phyloP scores from a whole-genome alignment of 441 rosid genomes.

The Brassica hybrid region DNA sequence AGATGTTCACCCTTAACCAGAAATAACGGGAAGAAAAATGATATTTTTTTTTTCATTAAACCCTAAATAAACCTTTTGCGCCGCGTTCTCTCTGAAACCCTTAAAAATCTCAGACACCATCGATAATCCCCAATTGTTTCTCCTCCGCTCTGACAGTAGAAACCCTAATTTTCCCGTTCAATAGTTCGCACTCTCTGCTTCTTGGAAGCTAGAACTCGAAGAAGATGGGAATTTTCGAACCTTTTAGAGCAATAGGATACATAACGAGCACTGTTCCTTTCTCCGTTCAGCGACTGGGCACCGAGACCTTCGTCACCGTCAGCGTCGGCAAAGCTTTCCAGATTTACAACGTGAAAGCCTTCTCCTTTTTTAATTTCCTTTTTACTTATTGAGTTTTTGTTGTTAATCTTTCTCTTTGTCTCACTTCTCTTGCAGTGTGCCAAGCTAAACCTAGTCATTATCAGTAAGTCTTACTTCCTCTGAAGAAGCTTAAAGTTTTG shows the following conservation, averaged over 20 bases:
- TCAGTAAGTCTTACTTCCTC: constrained; percentile 48
- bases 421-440: constrained; percentile 65
- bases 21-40: background rate
- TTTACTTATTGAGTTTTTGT: background rate
- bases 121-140: background rate
- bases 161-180: constrained; percentile 17
- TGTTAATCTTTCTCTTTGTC: background rate
- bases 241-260: constrained; percentile 90
- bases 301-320: constrained; percentile 91
- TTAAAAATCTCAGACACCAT: background rate
- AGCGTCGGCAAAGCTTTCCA: constrained; percentile 97
- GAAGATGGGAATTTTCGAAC: constrained; percentile 91
- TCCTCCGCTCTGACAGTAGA: background rate
- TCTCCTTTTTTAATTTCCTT: background rate
- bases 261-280: constrained; percentile 83
- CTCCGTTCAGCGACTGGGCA: constrained; percentile 87
- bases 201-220: background rate
- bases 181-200: background rate
- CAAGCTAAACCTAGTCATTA: constrained; percentile 74
- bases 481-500: constrained; percentile 9
- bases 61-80: background rate
- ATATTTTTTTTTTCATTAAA: background rate
- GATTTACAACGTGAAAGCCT: constrained; percentile 63
- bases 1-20: background rate
- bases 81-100: background rate